Percentiles rank a stretch among this genome's conserved stretches.
Evolutionary conservation across 148 eudicot species (phyloP).

Genomic region (Bassia scoparia): DNA sequence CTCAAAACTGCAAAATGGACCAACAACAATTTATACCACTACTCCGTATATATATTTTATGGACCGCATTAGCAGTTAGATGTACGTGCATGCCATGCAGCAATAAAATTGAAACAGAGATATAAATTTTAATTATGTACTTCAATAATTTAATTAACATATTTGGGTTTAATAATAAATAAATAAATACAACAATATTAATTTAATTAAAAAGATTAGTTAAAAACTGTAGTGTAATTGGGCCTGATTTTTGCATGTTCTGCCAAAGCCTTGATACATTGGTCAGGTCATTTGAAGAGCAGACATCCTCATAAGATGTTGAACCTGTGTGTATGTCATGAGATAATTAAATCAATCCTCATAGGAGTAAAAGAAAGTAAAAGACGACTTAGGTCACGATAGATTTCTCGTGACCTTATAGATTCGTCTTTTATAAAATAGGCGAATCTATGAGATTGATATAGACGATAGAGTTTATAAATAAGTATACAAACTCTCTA

Average conservation of each 20-base stretch:
- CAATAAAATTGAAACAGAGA: no score
- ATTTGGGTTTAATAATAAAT: background rate
- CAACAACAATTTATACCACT: background rate
- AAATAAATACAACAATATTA: background rate
- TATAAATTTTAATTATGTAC: background rate
- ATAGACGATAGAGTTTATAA: no score
- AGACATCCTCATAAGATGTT: constrained; percentile 71
- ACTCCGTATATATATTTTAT: background rate
- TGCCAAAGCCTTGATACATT: constrained; percentile 66
- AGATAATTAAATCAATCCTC: no score
- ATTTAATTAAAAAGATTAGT: background rate
- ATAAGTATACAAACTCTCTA: no score
- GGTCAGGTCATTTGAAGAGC: constrained; percentile 52
- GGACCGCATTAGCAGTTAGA: background rate
- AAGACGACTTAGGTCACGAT: no score
- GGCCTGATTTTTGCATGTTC: constrained; percentile 62
- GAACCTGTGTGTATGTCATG: constrained; percentile 55
- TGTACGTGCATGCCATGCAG: constrained; percentile 31
- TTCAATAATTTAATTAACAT: no score
- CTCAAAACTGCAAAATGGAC: constrained; percentile 52
- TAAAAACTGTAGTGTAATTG: constrained; percentile 59
- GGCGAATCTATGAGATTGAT: no score
- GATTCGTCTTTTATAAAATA: no score
- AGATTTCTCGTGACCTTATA: no score
- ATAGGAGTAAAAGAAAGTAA: no score